Conservation (phyloP, 2,329 filamentous ascomycete genomes). For the Mycosphaerella sp. region DNA sequence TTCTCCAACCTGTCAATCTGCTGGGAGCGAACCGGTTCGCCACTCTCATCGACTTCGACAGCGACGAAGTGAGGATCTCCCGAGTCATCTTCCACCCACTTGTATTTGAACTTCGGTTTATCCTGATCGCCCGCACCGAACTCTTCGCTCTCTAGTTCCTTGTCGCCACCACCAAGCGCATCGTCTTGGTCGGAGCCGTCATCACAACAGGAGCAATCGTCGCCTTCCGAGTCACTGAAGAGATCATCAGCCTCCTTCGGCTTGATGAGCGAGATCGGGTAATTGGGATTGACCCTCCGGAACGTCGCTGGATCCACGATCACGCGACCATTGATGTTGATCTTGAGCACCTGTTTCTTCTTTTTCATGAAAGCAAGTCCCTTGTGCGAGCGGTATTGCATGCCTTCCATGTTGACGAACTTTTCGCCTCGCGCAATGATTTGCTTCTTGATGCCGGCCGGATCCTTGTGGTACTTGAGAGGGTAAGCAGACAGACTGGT, state of each 20-base stretch:
- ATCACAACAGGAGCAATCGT: slow-evolving; percentile 38
- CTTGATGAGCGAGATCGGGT: slow-evolving; percentile 66
- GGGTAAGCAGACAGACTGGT: slow-evolving; percentile 71
- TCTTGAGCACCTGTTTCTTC: slow-evolving; percentile 66
- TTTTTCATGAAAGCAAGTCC: slow-evolving; percentile 82
- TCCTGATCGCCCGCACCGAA: slow-evolving; percentile 43
- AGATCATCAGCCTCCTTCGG: slow-evolving; percentile 51
- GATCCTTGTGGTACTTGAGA: slow-evolving; percentile 69
- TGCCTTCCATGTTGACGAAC: slow-evolving; percentile 72
- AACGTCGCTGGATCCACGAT: slow-evolving; percentile 85
- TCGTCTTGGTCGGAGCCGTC: slow-evolving; percentile 36
- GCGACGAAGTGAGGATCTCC: slow-evolving; percentile 48
- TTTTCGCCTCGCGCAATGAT: slow-evolving; percentile 77
- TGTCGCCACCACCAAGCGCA: slow-evolving; percentile 44
- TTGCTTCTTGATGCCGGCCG: slow-evolving; percentile 55
- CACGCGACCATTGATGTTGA: slow-evolving; percentile 78
- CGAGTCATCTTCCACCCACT: slow-evolving; percentile 43
- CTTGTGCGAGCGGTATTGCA: slow-evolving; percentile 75
- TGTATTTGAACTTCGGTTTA: slow-evolving; percentile 34
- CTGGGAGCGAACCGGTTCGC: slow-evolving; percentile 49
- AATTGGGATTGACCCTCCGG: slow-evolving; percentile 79
- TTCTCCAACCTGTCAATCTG: slow-evolving; percentile 51
- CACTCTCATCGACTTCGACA: slow-evolving; percentile 51
- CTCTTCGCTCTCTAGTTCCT: slow-evolving; percentile 40
- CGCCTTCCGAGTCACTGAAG: slow-evolving; percentile 47